Conservation (phyloP, 345 rosid genomes). For the Erodium maritimum region DNA sequence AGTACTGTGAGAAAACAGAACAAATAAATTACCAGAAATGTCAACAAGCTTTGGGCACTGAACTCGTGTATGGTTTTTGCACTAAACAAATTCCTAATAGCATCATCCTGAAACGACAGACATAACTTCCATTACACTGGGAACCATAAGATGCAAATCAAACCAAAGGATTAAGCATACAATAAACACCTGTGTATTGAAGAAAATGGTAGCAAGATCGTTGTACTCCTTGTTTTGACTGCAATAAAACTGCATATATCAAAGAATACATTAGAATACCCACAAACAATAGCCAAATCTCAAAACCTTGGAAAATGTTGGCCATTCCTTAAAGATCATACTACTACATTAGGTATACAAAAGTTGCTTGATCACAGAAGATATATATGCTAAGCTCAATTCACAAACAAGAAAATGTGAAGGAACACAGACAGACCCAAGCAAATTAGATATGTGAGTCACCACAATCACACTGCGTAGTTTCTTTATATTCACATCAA, state of each 20-base stretch:
- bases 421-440: no score
- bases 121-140: constrained; percentile 1
- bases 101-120: constrained; percentile 66
- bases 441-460: no score
- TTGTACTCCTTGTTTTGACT: constrained; percentile 71
- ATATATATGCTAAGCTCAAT: no score
- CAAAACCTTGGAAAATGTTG: no score
- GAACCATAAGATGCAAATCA: constrained; percentile 4
- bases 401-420: no score
- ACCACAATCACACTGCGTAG: no score
- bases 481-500: no score
- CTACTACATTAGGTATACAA: no score
- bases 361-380: no score
- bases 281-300: no score
- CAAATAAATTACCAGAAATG: constrained; percentile 63
- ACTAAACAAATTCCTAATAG: constrained; percentile 94
- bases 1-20: constrained; percentile 3
- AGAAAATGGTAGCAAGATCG: constrained; percentile 96
- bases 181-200: constrained; percentile 74
- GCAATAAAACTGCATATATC: constrained; percentile 65
- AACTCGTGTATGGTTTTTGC: constrained; percentile 94
- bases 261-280: background rate
- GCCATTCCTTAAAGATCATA: no score
- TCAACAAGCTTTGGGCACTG: constrained; percentile 82
- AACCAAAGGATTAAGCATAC: background rate